Conservation (phyloP, 495 filamentous ascomycete genomes). For the Tricharina praecox region DNA sequence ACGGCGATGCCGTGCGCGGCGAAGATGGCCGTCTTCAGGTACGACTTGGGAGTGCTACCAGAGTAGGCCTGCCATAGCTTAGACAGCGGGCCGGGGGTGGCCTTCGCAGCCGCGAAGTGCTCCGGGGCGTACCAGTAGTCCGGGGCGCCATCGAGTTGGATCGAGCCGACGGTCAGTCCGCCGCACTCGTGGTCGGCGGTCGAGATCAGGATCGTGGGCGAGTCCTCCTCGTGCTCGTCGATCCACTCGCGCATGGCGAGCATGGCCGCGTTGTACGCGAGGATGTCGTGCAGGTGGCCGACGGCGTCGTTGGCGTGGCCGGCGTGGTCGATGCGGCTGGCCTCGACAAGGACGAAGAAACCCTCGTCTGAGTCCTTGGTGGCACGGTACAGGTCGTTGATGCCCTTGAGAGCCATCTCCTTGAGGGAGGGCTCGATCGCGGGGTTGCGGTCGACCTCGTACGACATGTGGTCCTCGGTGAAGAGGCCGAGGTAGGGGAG, state of each 20-base stretch:
- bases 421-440: conserved; percentile 25
- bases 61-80: conserved; percentile 12
- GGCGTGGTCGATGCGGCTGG: conserved; percentile 30
- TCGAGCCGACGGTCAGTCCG: conserved; percentile 27
- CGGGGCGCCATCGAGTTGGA: conserved; percentile 13
- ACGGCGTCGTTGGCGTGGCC: conserved; percentile 28
- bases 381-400: conserved; percentile 26
- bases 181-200: conserved; percentile 30
- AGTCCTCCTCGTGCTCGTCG: conserved; percentile 23
- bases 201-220: conserved; percentile 25
- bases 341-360: conserved; percentile 30
- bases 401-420: conserved; percentile 27
- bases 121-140: conserved; percentile 24
- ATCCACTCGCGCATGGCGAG: conserved; percentile 27
- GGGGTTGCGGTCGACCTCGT: conserved; percentile 28
- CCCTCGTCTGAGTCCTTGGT: conserved; percentile 25
- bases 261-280: conserved; percentile 28
- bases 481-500: conserved; percentile 28
- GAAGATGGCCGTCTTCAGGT: conserved; percentile 15
- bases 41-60: conserved; percentile 10
- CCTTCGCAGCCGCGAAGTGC: conserved; percentile 15
- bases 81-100: conserved; percentile 17
- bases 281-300: conserved; percentile 28
- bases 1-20: conserved; percentile 20
- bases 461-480: conserved; percentile 27